Base-by-base conservation (phyloP, 2,329 filamentous ascomycete genomes). In the Fusarium sp. region DNA sequence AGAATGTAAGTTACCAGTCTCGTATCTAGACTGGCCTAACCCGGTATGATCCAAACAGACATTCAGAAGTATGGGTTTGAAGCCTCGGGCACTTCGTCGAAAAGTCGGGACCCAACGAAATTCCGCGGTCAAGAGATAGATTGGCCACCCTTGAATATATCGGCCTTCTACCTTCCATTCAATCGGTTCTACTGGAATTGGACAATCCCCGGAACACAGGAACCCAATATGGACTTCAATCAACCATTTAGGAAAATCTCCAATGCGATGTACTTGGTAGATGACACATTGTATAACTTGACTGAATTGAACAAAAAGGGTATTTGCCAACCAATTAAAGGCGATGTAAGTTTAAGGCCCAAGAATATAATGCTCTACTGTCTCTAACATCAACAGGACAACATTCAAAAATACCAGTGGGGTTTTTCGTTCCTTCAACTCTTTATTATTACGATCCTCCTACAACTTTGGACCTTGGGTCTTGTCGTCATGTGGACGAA, bases 341-440 rank as follows among this genome's bases (percentile, higher is more conserved):
- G 50, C 9, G 5, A 15, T 23, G 62, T 56, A 6, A 25, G 23
- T 19, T 7, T 2, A 37, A n/a, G n/a, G n/a, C n/a, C n/a, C n/a
- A n/a, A 14, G 0, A 8, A 4, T 0, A 5, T 0, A 19, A 2
- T 35, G 6, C 3, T 2, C 6, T 3, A 15, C 27, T 11, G 1
- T 4, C 3, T 6, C 39, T 59, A 1, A 61, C 0, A 1, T 0
- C 0, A 0, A 2, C 8, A 61, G 57, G 22, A 44, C 2, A 39
- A 44, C 0, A n/a, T 40, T 1, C 13, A 33, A 45, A 6, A 22
- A n/a, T 67, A 51, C 4, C 33, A 55, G 15, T 67, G 65, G 58
- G 63, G 65, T 0, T 67, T 67, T 5, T 67, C 63, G 0, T 67
- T 60, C 27, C 19, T 67, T 3, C 58, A 67, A 4, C 8, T 67